phyloP scores from a whole-genome alignment of 495 filamentous ascomycete species.

The Penicillium cinerascens region DNA sequence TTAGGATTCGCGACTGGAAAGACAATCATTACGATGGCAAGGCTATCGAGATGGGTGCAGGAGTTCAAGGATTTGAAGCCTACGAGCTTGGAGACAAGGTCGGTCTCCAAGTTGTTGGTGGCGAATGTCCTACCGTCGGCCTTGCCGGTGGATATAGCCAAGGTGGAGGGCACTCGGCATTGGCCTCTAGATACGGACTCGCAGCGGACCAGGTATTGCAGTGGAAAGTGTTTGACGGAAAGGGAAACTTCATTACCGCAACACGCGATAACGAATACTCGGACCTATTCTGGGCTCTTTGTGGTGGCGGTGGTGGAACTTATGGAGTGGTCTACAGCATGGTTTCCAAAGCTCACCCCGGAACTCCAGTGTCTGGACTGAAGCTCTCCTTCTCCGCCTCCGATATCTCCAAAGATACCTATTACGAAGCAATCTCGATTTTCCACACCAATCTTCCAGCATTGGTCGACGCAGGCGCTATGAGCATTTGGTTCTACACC shows the following conservation, averaged over 20 bases:
- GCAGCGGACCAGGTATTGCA: slow-evolving; percentile 60
- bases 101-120: slow-evolving; percentile 8
- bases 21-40: slow-evolving; percentile 39
- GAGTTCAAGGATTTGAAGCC: slow-evolving; percentile 45
- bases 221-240: slow-evolving; percentile 53
- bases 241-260: slow-evolving; percentile 44
- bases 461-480: slow-evolving; percentile 44
- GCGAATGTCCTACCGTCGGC: slow-evolving; percentile 11
- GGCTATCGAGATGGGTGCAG: slow-evolving; percentile 52
- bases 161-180: slow-evolving; percentile 56
- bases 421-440: slow-evolving; percentile 34
- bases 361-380: slow-evolving; percentile 23
- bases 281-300: slow-evolving; percentile 64
- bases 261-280: slow-evolving; percentile 37
- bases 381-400: slow-evolving; percentile 20
- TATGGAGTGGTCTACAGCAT: slow-evolving; percentile 57
- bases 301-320: slow-evolving; percentile 60
- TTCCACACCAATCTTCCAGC: slow-evolving; percentile 38
- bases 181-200: slow-evolving; percentile 51
- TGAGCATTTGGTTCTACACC: slow-evolving; percentile 31
- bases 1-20: slow-evolving; percentile 31
- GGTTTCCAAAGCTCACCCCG: slow-evolving; percentile 40
- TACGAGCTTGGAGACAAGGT: slow-evolving; percentile 32
- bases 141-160: slow-evolving; percentile 51
- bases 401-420: slow-evolving; percentile 30